Conservation (phyloP, 2,329 filamentous ascomycete genomes). For the Talaromyces sp. region DNA sequence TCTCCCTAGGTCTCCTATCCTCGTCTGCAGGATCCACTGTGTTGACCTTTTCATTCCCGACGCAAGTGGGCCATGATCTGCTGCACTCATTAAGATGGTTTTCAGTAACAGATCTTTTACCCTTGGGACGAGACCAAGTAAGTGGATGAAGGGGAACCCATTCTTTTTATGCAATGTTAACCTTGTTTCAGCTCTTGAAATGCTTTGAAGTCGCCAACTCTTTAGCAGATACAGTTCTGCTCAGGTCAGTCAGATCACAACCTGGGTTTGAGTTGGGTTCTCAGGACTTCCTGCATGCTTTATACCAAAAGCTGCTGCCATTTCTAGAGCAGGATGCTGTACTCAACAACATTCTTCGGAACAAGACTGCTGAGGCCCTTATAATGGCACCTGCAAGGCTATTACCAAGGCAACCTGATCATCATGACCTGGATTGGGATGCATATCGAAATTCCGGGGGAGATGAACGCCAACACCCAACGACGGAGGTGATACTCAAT, state of each 20-base stretch:
- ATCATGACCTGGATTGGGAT: not conserved
- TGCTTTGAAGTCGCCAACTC: slow-evolving; percentile 38
- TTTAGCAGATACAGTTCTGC: slow-evolving; percentile 32
- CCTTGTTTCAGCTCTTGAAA: slow-evolving; percentile 27
- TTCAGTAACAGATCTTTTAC: slow-evolving; percentile 29
- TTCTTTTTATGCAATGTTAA: not conserved
- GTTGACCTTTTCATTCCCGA: slow-evolving; percentile 32
- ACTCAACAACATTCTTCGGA: slow-evolving; percentile 30
- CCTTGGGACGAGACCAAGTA: slow-evolving; percentile 35
- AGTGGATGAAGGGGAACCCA: slow-evolving; percentile 5
- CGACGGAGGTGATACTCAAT: no score
- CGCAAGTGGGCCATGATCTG: slow-evolving; percentile 28
- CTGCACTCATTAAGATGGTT: slow-evolving; percentile 28
- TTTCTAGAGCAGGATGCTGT: slow-evolving; percentile 31
- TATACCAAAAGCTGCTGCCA: slow-evolving; percentile 33
- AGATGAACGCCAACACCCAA: not conserved
- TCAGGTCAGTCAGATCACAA: slow-evolving; percentile 8
- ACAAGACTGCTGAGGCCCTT: slow-evolving; percentile 33
- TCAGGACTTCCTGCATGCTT: slow-evolving; percentile 32
- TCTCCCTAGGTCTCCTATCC: slow-evolving; percentile 29
- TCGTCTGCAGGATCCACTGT: slow-evolving; percentile 21
- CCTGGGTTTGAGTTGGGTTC: slow-evolving; percentile 25
- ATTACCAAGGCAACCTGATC: not conserved
- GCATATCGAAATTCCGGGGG: not conserved
- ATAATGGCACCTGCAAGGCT: slow-evolving; percentile 28